Evolutionary conservation across 228 moss, liverwort and hornwort species (phyloP).

Genomic region (Sphagnum magellanicum): DNA sequence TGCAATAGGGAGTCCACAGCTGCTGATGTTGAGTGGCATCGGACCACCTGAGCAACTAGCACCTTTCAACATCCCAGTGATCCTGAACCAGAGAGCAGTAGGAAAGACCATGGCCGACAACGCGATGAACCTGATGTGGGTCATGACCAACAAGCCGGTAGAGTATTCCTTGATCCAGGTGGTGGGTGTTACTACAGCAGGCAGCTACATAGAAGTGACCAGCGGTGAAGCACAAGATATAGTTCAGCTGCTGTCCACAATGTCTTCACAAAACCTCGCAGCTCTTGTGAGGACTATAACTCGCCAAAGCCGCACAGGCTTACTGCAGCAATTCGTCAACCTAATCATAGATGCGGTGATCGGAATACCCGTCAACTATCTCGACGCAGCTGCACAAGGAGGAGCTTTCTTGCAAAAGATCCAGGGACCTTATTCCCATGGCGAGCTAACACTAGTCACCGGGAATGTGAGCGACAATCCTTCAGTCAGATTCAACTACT

Average conservation of each 20-base stretch:
- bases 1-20: constrained; percentile 52
- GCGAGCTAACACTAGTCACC: constrained; percentile 28
- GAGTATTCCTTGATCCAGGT: constrained; percentile 36
- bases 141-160: constrained; percentile 25
- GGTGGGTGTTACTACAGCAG: constrained; percentile 42
- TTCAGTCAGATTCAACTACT: constrained; percentile 50
- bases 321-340: not conserved
- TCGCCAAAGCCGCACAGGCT: too few relatives aligned
- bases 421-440: constrained; percentile 36
- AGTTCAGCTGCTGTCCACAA: too few relatives aligned
- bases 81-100: constrained; percentile 18
- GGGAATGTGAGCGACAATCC: constrained; percentile 26
- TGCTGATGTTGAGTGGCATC: constrained; percentile 64
- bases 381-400: constrained; percentile 16
- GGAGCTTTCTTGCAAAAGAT: constrained; percentile 53
- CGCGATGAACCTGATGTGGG: constrained; percentile 23
- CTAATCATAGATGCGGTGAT: not conserved
- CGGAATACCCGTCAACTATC: not conserved
- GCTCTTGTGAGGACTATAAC: too few relatives aligned
- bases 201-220: constrained; percentile 43
- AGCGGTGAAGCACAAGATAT: constrained; percentile 18
- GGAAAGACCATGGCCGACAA: constrained; percentile 47
- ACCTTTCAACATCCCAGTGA: constrained; percentile 20
- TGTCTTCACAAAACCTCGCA: too few relatives aligned
- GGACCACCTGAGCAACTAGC: constrained; percentile 32